Conservation (phyloP, 208 protist genomes). For the Leishmania tarentolae region DNA sequence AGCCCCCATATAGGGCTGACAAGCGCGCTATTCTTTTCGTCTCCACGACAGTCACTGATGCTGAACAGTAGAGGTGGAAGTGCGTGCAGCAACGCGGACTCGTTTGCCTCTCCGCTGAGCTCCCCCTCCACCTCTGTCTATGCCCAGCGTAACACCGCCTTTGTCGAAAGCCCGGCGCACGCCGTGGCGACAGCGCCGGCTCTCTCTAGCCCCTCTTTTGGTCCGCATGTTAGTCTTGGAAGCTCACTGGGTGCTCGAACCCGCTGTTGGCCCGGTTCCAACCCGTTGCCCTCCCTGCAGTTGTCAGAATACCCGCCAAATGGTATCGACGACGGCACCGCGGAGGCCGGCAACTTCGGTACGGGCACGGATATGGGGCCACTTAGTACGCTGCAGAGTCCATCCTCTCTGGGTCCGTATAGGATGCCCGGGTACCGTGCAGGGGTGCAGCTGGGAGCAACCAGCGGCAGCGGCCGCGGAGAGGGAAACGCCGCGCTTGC, state of each 20-base stretch:
- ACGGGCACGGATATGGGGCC: not conserved
- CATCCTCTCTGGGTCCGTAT: conserved; percentile 3
- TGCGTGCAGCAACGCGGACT: conserved; percentile 12
- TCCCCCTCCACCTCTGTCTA: conserved; percentile 9
- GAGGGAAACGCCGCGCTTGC: conserved; percentile 1
- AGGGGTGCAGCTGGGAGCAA: conserved; percentile 1
- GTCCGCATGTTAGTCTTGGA: not conserved
- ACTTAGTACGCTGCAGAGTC: conserved; percentile 18
- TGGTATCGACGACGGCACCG: not conserved
- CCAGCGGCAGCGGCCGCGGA: conserved; percentile 7
- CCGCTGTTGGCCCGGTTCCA: not conserved
- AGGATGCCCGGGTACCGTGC: conserved; percentile 16
- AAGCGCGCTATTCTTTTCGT: not conserved
- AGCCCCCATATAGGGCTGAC: conserved; percentile 8
- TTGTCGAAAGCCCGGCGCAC: not conserved
- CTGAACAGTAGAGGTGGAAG: not conserved
- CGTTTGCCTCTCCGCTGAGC: conserved; percentile 11
- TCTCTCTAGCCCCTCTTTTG: conserved; percentile 15
- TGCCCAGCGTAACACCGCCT: conserved; percentile 2
- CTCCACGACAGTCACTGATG: not conserved
- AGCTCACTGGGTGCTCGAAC: not conserved
- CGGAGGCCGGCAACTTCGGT: not conserved
- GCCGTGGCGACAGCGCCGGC: not conserved
- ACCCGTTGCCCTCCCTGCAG: conserved; percentile 7
- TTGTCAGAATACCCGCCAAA: conserved; percentile 9